Percentiles rank a stretch among this genome's conserved stretches.
phyloP scores from a whole-genome alignment of 768 basidiomycete genomes.

The Plicaturopsis crispa region DNA sequence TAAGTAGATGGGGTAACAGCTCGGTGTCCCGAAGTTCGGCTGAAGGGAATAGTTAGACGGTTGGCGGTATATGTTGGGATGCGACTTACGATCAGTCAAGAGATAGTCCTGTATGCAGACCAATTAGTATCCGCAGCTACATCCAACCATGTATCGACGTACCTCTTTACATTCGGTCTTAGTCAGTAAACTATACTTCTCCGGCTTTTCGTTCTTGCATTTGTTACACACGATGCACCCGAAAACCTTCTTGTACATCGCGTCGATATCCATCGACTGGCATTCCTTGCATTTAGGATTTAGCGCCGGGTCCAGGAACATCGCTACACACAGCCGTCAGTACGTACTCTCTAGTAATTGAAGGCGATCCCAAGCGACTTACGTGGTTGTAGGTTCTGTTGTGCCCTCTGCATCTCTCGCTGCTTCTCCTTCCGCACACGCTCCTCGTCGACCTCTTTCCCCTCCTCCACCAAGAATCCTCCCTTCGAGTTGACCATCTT shows the following conservation, averaged over 20 bases:
- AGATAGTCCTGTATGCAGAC: conserved; percentile 72
- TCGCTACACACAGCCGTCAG: conserved; percentile 40
- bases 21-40: conserved; percentile 93
- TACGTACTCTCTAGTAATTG: conserved; percentile 4
- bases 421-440: conserved; percentile 71
- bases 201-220: conserved; percentile 85
- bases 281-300: conserved; percentile 89
- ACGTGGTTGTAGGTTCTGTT: conserved; percentile 75
- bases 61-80: neutral
- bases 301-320: conserved; percentile 61
- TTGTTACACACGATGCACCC: conserved; percentile 79
- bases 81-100: conserved; percentile 74
- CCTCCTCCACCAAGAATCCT: conserved; percentile 89
- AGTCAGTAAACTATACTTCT: conserved; percentile 90
- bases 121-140: neutral
- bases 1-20: conserved; percentile 84
- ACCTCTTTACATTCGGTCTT: conserved; percentile 99
- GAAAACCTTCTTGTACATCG: conserved; percentile 75
- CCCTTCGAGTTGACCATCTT: conserved; percentile 98
- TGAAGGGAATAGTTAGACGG: conserved; percentile 19
- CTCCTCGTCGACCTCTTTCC: conserved; percentile 73
- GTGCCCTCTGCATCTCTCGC: conserved; percentile 68
- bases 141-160: conserved; percentile 12
- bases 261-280: conserved; percentile 82
- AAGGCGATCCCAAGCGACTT: conserved; percentile 21